phyloP scores from a whole-genome alignment of 2,329 filamentous ascomycete genomes.

The Aspergillus cejpii region DNA sequence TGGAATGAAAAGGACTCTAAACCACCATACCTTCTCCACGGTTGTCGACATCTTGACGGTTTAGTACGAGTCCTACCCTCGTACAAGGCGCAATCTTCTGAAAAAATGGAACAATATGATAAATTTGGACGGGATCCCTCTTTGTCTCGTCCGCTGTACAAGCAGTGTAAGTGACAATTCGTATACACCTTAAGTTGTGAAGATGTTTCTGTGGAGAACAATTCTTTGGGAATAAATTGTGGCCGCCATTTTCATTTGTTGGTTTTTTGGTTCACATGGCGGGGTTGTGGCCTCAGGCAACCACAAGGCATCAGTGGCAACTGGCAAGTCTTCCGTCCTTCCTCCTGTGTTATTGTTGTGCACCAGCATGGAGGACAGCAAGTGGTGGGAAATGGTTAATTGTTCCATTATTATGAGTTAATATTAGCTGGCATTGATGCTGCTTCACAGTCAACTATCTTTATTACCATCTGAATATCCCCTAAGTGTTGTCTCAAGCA shows the following conservation, averaged over 20 bases:
- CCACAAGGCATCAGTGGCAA: slow-evolving; percentile 7
- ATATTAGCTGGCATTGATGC: background rate
- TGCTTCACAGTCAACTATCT: background rate
- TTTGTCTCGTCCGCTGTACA: background rate
- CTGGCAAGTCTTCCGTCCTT: slow-evolving; percentile 5
- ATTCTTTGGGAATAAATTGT: slow-evolving; percentile 29
- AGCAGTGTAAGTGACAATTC: slow-evolving; percentile 3
- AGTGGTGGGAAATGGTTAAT: background rate
- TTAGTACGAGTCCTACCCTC: slow-evolving; percentile 17
- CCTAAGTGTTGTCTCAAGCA: too few species aligned
- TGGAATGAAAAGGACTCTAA: slow-evolving; percentile 7
- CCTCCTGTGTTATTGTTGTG: background rate
- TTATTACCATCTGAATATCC: too few species aligned
- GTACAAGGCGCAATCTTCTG: slow-evolving; percentile 10
- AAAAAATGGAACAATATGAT: slow-evolving; percentile 8
- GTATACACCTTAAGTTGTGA: slow-evolving; percentile 10
- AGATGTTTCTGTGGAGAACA: slow-evolving; percentile 5
- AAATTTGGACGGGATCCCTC: background rate
- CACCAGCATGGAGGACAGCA: background rate
- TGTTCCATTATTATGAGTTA: background rate
- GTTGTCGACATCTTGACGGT: slow-evolving; percentile 79
- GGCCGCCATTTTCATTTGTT: slow-evolving; percentile 27
- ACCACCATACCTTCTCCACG: slow-evolving; percentile 73
- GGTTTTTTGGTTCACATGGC: slow-evolving; percentile 23
- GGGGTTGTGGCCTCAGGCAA: slow-evolving; percentile 18